These are phyloP conservation scores for Vigna trinervia DNA, from an alignment of 306 rosid species.

Conservation along the genomic window DNA sequence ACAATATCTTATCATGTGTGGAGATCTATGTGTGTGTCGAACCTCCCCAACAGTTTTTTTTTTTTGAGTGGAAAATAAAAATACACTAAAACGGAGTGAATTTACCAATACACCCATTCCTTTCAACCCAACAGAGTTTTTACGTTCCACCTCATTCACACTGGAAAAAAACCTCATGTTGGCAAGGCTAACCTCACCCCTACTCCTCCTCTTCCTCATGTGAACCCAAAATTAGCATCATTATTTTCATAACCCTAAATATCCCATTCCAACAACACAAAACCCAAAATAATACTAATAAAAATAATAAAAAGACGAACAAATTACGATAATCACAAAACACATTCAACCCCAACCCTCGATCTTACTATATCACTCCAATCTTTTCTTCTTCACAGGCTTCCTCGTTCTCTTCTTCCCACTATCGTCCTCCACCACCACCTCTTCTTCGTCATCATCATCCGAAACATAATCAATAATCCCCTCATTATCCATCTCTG, in stretches of 20 bases:
- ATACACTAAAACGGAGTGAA: background rate
- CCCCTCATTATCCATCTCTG: slow-evolving; percentile 39
- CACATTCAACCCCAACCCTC: slow-evolving; percentile 45
- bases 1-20: no score
- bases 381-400: slow-evolving; percentile 53
- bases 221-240: slow-evolving; percentile 38
- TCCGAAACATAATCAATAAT: slow-evolving; percentile 58
- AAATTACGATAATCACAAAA: slow-evolving; percentile 33
- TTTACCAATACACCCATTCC: slow-evolving; percentile 40
- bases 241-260: slow-evolving; percentile 55
- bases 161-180: slow-evolving; percentile 41
- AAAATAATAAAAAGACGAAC: background rate
- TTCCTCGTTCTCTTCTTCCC: slow-evolving; percentile 75
- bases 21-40: no score
- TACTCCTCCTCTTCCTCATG: slow-evolving; percentile 19
- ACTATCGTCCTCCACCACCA: slow-evolving; percentile 39
- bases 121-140: background rate
- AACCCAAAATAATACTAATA: slow-evolving; percentile 9
- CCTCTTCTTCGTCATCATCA: slow-evolving; percentile 61
- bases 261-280: slow-evolving; percentile 15
- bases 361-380: slow-evolving; percentile 36
- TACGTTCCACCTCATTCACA: slow-evolving; percentile 44
- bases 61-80: background rate
- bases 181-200: slow-evolving; percentile 57
- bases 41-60: no score